These are phyloP conservation scores for Penicillium ucsense DNA, from an alignment of 495 filamentous ascomycete genomes.

Conservation along the genomic window DNA sequence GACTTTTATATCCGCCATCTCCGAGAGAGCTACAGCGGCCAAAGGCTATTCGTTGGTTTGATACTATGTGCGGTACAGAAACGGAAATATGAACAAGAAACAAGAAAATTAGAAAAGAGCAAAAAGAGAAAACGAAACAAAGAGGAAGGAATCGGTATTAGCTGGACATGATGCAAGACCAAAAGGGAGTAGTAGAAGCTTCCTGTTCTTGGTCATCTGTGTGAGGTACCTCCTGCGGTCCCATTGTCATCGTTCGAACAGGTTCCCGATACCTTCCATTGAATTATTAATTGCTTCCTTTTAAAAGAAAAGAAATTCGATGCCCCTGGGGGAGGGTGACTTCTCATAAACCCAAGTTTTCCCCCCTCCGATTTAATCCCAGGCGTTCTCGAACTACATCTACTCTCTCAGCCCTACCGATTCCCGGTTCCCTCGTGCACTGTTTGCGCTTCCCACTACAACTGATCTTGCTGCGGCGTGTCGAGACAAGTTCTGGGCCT, in stretches of 20 bases:
- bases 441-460: no score
- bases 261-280: no score
- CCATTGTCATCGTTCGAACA: not conserved
- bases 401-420: slow-evolving; percentile 16
- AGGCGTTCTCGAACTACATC: slow-evolving; percentile 5
- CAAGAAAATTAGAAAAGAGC: not conserved
- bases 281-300: no score
- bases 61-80: not conserved
- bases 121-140: no score
- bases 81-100: not conserved
- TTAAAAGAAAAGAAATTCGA: no score
- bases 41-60: no score
- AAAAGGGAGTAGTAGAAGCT: no score
- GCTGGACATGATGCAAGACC: no score
- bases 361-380: not conserved
- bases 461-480: no score
- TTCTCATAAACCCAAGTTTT: slow-evolving; percentile 9
- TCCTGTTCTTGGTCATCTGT: not conserved
- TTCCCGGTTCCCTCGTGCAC: not conserved
- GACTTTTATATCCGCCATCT: slow-evolving; percentile 25
- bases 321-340: not conserved
- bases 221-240: slow-evolving; percentile 1
- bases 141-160: no score
- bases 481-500: not conserved
- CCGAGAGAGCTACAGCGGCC: slow-evolving; percentile 7